phyloP scores from a whole-genome alignment of 1,284 basidiomycete genomes.

The Malassezia caprae region DNA sequence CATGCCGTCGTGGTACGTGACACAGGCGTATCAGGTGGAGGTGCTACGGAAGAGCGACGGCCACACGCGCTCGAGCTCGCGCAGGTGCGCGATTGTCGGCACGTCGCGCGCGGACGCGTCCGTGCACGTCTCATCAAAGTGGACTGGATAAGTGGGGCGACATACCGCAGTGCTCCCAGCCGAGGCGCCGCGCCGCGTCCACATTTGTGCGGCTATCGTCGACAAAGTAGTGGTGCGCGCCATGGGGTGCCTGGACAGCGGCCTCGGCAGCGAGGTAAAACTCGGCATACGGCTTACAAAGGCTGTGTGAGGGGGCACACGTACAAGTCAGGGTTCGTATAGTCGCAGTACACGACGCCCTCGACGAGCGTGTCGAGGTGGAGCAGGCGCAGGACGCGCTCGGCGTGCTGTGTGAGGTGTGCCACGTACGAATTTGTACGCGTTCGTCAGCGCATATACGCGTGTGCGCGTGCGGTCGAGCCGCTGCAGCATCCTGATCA shows the following conservation, averaged over 20 bases:
- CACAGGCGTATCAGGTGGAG: neutral
- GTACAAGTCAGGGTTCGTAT: constrained; percentile 56
- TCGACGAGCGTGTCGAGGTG: constrained; percentile 66
- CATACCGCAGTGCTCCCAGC: constrained; percentile 34
- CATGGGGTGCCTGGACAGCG: constrained; percentile 19
- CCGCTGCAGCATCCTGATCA: constrained; percentile 64
- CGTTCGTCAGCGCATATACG: constrained; percentile 49
- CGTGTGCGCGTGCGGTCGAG: constrained; percentile 66
- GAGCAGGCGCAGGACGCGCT: constrained; percentile 66
- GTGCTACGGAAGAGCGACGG: constrained; percentile 22
- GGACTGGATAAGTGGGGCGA: constrained; percentile 11
- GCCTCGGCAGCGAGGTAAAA: constrained; percentile 34
- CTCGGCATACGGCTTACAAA: constrained; percentile 65
- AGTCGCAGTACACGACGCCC: constrained; percentile 71
- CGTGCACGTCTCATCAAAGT: constrained; percentile 29
- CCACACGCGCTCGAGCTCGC: constrained; percentile 33
- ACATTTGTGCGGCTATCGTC: constrained; percentile 44
- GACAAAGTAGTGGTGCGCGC: constrained; percentile 35
- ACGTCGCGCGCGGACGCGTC: constrained; percentile 5
- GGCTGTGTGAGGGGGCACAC: constrained; percentile 23
- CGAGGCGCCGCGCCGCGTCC: constrained; percentile 31
- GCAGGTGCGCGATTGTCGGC: constrained; percentile 26
- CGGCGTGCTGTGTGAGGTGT: constrained; percentile 58
- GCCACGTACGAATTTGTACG: constrained; percentile 29
- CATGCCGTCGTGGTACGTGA: neutral